Conservation (phyloP, 176 grass and related monocot genomes). For the Echinochloa phyllopogon region DNA sequence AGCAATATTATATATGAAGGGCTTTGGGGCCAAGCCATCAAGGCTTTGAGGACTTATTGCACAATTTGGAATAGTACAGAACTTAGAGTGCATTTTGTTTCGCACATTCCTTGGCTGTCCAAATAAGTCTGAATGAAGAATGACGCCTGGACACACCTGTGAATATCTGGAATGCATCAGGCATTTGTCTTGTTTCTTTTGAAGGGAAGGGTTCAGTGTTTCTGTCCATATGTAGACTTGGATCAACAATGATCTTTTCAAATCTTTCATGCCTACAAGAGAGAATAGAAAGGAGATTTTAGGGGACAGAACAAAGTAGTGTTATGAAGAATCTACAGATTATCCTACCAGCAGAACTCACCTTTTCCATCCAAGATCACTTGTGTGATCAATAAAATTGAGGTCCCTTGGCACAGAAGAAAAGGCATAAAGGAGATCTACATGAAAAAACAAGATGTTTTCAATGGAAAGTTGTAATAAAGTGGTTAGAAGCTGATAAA, state of each 20-base stretch:
- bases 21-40: neutral
- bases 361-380: constrained; percentile 76
- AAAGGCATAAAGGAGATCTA: constrained; percentile 76
- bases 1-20: neutral
- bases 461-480: neutral
- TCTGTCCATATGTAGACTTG: constrained; percentile 60
- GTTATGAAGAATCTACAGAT: neutral
- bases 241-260: constrained; percentile 73
- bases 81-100: neutral
- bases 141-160: constrained; percentile 54
- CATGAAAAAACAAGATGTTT: constrained; percentile 11
- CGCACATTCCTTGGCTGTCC: neutral
- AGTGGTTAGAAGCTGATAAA: neutral
- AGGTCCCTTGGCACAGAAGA: constrained; percentile 52
- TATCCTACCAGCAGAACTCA: constrained; percentile 34
- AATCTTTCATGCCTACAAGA: constrained; percentile 67
- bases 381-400: constrained; percentile 76
- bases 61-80: neutral
- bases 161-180: constrained; percentile 85
- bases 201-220: constrained; percentile 42
- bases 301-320: neutral
- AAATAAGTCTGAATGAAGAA: neutral
- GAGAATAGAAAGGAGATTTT: neutral
- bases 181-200: constrained; percentile 60
- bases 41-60: neutral